phyloP scores from a whole-genome alignment of 225 moss, liverwort and hornwort genomes.

The Asterella californica region DNA sequence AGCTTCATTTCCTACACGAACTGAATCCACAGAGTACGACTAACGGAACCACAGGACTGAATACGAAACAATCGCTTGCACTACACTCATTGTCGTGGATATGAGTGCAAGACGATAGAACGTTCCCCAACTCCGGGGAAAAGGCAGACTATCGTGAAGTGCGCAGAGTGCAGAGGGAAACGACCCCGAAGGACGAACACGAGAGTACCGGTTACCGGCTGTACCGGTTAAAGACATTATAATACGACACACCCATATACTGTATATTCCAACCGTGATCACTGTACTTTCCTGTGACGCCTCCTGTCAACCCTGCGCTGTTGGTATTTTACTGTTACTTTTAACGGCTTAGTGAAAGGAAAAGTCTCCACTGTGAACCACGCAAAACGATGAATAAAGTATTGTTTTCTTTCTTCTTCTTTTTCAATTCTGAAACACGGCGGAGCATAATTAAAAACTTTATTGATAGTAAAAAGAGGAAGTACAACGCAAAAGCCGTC shows the following conservation, averaged over 20 bases:
- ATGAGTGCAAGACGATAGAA: conserved; percentile 2
- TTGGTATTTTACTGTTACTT: too few relatives aligned
- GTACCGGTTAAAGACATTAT: not conserved
- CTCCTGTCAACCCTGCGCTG: too few relatives aligned
- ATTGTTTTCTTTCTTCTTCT: too few relatives aligned
- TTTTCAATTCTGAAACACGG: too few relatives aligned
- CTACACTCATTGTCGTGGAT: not conserved
- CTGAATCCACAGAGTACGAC: not conserved
- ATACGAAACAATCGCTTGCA: conserved; percentile 6
- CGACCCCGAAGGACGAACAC: not conserved
- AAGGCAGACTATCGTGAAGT: not conserved
- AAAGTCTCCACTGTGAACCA: not conserved
- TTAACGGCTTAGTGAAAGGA: not conserved
- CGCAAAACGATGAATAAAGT: too few relatives aligned
- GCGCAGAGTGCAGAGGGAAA: not conserved
- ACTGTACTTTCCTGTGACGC: too few relatives aligned
- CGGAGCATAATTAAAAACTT: too few relatives aligned
- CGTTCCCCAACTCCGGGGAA: not conserved
- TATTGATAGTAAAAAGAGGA: too few relatives aligned
- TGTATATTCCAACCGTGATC: too few relatives aligned
- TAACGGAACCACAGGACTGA: not conserved
- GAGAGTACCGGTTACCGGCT: conserved; percentile 1
- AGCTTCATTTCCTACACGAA: not conserved
- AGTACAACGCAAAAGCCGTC: too few relatives aligned
- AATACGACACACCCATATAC: too few relatives aligned